phyloP scores from a whole-genome alignment of 345 rosid genomes.

The Corymbia maculata region DNA sequence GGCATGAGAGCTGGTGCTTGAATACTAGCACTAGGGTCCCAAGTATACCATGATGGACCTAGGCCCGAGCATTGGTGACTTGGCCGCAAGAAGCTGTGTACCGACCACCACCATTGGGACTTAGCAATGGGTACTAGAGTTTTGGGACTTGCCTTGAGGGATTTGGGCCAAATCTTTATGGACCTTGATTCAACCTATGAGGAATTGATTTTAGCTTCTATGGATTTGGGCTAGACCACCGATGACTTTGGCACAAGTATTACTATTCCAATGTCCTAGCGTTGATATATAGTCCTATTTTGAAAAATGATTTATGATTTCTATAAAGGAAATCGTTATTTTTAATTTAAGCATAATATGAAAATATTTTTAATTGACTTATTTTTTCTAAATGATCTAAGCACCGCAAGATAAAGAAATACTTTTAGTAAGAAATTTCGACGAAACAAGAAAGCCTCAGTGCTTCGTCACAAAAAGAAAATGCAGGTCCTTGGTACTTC shows the following conservation, averaged over 20 bases:
- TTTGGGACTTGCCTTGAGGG: neutral
- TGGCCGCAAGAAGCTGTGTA: neutral
- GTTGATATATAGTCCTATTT: neutral
- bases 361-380: neutral
- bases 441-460: accelerated
- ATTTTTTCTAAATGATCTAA: neutral
- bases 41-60: neutral
- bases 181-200: neutral
- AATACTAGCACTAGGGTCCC: neutral
- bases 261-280: neutral
- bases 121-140: neutral
- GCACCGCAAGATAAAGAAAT: too few species aligned
- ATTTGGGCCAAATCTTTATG: neutral
- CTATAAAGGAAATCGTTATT: neutral
- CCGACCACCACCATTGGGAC: neutral
- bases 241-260: neutral
- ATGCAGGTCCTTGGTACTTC: neutral
- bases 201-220: neutral
- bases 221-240: neutral
- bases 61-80: neutral
- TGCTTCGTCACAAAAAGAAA: neutral
- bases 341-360: neutral
- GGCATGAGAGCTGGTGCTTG: neutral
- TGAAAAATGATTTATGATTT: neutral
- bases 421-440: neutral